Evolutionary conservation across 1,284 basidiomycete species (phyloP).

Genomic region (Heterobasidion occidentale): DNA sequence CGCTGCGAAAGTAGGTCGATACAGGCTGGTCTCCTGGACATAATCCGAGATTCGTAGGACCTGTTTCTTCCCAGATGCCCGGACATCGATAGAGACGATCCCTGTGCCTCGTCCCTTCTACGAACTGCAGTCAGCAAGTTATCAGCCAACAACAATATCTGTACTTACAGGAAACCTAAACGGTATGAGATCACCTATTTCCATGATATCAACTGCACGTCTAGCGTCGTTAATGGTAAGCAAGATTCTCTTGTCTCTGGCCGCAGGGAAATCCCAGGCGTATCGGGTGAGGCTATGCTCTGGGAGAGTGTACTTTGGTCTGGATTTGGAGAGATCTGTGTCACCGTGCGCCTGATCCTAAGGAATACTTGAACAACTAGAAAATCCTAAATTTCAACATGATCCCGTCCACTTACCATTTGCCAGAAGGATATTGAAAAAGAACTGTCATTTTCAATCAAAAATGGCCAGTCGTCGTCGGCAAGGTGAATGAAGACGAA

Average conservation of each 20-base stretch:
- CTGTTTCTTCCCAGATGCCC: constrained; percentile 86
- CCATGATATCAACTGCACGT: constrained; percentile 88
- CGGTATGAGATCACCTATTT: constrained; percentile 90
- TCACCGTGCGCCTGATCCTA: constrained; percentile 46
- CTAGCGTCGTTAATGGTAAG: constrained; percentile 60
- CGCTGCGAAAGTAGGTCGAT: constrained; percentile 67
- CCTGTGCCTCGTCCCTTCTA: constrained; percentile 47
- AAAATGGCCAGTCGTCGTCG: constrained; percentile 81
- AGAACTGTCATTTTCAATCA: constrained; percentile 86
- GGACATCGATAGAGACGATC: constrained; percentile 86
- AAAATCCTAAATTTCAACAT: no score
- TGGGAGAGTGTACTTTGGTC: constrained; percentile 46
- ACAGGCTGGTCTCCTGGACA: constrained; percentile 80
- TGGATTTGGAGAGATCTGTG: constrained; percentile 24
- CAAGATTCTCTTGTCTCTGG: constrained; percentile 74
- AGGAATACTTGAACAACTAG: no score
- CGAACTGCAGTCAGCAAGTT: neutral
- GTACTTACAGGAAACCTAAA: constrained; percentile 72
- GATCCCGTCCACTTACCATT: constrained; percentile 39
- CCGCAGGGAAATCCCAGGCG: constrained; percentile 94
- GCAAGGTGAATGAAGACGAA: constrained; percentile 76
- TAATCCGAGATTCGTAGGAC: constrained; percentile 87
- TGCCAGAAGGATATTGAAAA: constrained; percentile 71
- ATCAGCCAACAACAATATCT: neutral
- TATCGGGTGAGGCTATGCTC: constrained; percentile 61